These are phyloP conservation scores for Coemansia sp. DNA, from an alignment of 192 early-diverging fungal genomes.

Conservation along the genomic window DNA sequence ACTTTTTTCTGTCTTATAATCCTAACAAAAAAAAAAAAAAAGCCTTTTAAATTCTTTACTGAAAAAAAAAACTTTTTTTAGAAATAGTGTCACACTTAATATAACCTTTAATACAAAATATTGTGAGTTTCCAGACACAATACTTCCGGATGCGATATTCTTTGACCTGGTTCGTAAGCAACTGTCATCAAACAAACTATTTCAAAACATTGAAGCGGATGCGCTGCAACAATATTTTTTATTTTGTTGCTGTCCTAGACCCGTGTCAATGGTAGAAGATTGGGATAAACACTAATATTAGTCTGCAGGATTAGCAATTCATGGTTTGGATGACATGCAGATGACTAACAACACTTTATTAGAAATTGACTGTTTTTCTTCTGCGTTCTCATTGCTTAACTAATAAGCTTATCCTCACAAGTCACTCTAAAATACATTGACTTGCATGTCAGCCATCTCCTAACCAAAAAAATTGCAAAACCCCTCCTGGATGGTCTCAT, in stretches of 20 bases:
- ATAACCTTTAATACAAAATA: neutral
- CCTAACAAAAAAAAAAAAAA: no score
- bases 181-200: neutral
- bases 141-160: neutral
- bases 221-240: neutral
- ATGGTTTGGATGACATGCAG: neutral
- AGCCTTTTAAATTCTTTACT: no score
- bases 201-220: neutral
- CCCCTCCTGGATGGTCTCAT: neutral
- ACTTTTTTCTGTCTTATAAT: no score
- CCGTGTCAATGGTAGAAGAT: neutral
- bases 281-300: neutral
- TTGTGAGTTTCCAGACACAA: neutral
- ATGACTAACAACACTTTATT: neutral
- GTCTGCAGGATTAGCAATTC: neutral
- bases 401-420: neutral
- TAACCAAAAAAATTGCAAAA: neutral
- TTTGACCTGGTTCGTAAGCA: neutral
- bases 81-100: neutral
- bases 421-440: neutral
- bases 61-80: neutral
- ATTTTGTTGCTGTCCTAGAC: neutral
- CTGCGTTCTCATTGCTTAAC: neutral
- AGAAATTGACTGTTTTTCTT: neutral
- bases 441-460: neutral